Conservation (phyloP, 2,329 filamentous ascomycete species). For the Graphiopsis chlorocephala region DNA sequence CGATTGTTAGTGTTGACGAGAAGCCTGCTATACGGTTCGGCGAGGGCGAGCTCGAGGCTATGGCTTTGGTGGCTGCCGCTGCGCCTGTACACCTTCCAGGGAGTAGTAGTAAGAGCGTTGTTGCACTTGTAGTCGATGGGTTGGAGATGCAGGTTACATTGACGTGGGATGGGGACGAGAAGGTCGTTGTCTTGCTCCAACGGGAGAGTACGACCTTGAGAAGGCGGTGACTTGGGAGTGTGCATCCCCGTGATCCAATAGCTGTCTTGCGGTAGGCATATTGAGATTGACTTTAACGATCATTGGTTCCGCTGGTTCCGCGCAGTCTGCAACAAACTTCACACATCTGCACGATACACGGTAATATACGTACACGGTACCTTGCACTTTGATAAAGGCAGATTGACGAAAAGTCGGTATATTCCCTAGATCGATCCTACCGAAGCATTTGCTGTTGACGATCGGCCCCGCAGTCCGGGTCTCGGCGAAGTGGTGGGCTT, state of each 20-base stretch:
- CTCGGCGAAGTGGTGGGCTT: neutral
- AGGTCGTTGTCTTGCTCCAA: neutral
- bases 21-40: neutral
- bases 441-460: neutral
- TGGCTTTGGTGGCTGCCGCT: neutral
- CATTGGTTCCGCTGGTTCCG: neutral
- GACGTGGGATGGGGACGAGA: neutral
- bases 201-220: neutral
- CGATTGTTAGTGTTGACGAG: neutral
- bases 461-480: conserved; percentile 8
- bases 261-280: neutral
- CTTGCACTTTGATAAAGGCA: neutral
- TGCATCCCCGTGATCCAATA: neutral
- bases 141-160: neutral
- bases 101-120: neutral
- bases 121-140: neutral
- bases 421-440: neutral
- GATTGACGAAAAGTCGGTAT: neutral
- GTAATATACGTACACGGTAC: too few species aligned
- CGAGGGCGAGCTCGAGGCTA: neutral
- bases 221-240: neutral
- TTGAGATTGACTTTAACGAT: neutral
- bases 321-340: neutral
- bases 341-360: neutral
- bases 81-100: neutral